These are phyloP conservation scores for Prunus mongolica DNA, from an alignment of 306 rosid genomes.

Conservation along the genomic window DNA sequence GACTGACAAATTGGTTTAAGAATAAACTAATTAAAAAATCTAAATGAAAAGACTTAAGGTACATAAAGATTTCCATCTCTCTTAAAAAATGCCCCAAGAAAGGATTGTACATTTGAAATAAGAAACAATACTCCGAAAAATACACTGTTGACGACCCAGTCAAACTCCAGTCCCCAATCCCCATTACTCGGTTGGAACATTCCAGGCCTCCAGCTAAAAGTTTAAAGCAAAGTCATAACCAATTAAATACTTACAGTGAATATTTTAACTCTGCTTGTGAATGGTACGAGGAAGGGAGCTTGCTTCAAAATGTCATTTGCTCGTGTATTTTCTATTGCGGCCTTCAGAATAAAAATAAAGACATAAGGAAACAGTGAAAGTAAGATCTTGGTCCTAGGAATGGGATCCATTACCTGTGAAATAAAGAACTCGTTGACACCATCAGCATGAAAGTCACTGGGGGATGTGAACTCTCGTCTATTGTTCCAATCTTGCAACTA, in stretches of 20 bases:
- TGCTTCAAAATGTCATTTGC: conserved; percentile 92
- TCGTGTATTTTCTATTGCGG: conserved; percentile 67
- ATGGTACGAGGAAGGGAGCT: conserved; percentile 93
- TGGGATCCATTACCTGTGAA: conserved; percentile 71
- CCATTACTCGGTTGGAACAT: background rate
- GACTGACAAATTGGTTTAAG: conserved; percentile 60
- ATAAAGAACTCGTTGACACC: conserved; percentile 94
- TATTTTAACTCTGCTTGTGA: conserved; percentile 98
- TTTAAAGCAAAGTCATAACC: conserved; percentile 12
- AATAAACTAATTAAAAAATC: conserved; percentile 3
- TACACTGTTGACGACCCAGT: background rate
- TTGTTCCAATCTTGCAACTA: conserved; percentile 99
- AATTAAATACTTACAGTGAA: conserved; percentile 60
- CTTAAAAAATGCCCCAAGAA: background rate
- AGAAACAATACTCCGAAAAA: conserved; percentile 8
- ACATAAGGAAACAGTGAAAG: conserved; percentile 6
- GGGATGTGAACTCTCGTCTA: conserved; percentile 79
- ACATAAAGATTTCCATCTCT: background rate
- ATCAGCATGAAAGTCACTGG: conserved; percentile 89
- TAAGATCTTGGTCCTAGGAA: conserved; percentile 1
- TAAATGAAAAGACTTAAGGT: background rate
- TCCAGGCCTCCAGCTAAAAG: conserved; percentile 13
- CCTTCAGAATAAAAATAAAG: conserved; percentile 37
- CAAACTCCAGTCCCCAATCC: conserved; percentile 1
- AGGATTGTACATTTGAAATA: background rate